Conservation (phyloP, 306 rosid genomes). For the Quercus dentata region DNA sequence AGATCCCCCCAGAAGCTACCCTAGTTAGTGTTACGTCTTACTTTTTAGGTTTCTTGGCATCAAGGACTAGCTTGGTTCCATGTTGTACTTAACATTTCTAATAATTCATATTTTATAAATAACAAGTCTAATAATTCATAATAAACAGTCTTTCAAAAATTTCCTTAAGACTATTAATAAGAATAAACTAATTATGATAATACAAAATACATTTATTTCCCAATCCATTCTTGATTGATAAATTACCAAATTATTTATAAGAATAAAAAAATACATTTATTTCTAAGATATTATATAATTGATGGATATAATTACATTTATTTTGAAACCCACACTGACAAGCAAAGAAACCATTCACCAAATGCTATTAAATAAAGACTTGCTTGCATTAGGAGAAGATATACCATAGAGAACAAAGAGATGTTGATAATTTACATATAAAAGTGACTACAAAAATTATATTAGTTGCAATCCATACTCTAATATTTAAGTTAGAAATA, state of each 20-base stretch:
- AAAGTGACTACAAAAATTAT: neutral
- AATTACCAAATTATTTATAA: neutral
- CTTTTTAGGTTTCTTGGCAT: neutral
- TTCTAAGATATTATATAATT: neutral
- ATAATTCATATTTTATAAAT: no score
- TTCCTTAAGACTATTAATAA: neutral
- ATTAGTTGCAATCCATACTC: neutral
- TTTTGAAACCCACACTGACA: neutral
- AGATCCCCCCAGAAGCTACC: neutral
- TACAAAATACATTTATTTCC: no score
- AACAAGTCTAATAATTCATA: neutral
- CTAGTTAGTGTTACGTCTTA: neutral
- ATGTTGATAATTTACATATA: neutral
- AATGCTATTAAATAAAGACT: neutral
- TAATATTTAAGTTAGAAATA: neutral
- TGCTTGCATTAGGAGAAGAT: neutral
- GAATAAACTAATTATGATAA: neutral
- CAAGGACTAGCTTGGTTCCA: neutral
- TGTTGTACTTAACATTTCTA: neutral
- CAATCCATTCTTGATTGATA: no score
- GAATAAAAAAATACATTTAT: neutral
- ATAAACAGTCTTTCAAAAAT: neutral
- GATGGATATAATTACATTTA: neutral
- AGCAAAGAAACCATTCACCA: neutral
- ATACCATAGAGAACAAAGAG: neutral